Conservation (phyloP, 768 basidiomycete genomes). For the Suillus bovinus region DNA sequence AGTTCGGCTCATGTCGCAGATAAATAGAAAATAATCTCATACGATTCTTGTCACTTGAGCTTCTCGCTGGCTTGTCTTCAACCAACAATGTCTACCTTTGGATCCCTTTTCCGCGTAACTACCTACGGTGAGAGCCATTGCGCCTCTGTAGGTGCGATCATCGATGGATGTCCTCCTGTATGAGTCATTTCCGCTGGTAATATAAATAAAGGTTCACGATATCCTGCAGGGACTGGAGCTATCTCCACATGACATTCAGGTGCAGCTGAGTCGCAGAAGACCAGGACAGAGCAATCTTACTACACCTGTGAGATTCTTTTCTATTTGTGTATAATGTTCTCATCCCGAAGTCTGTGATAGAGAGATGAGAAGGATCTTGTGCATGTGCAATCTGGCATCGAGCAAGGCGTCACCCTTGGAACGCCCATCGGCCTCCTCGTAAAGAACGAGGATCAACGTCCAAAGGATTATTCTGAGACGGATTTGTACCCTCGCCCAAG, state of each 20-base stretch:
- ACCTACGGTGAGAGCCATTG: constrained; percentile 99
- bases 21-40: constrained; percentile 13
- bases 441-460: constrained; percentile 96
- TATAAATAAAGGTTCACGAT: constrained; percentile 9
- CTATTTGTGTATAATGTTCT: constrained; percentile 3
- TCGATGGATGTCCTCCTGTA: constrained; percentile 97
- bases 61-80: constrained; percentile 14
- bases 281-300: constrained; percentile 97
- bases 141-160: constrained; percentile 93
- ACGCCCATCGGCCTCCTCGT: constrained; percentile 98
- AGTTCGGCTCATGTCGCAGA: constrained; percentile 16
- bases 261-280: constrained; percentile 85
- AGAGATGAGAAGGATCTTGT: constrained; percentile 96
- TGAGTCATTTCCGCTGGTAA: constrained; percentile 25
- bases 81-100: constrained; percentile 87
- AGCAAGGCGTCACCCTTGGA: constrained; percentile 93
- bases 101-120: constrained; percentile 88
- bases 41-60: constrained; percentile 3
- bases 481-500: constrained; percentile 96
- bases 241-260: constrained; percentile 81
- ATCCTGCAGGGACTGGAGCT: constrained; percentile 74
- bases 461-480: constrained; percentile 98
- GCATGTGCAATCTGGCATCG: constrained; percentile 89
- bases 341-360: constrained; percentile 40
- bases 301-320: constrained; percentile 70